Evolutionary conservation across 805 yeast genomes (phyloP).

Genomic region (Spathaspora sp.): DNA sequence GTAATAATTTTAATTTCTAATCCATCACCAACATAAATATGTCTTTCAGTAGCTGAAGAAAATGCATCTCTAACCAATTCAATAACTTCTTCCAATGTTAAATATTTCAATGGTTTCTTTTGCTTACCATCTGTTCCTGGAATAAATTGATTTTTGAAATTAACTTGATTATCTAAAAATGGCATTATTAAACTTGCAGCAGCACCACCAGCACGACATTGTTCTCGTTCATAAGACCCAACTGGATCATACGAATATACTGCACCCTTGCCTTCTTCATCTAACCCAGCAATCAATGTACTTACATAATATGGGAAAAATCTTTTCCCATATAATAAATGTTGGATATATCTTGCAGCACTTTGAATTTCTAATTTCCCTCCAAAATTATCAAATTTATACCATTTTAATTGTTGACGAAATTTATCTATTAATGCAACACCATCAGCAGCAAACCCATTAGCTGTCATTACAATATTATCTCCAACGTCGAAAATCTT

Average conservation of each 20-base stretch:
- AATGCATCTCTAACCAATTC: constrained; percentile 90
- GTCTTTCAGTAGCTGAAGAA: constrained; percentile 95
- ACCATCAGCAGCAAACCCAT: constrained; percentile 96
- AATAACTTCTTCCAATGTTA: constrained; percentile 80
- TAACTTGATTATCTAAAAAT: constrained; percentile 94
- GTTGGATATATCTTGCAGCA: constrained; percentile 90
- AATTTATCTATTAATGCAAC: constrained; percentile 77
- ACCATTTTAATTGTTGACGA: constrained; percentile 75
- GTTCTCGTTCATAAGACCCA: constrained; percentile 96
- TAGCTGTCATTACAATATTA: constrained; percentile 81
- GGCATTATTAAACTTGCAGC: constrained; percentile 97
- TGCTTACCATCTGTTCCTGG: constrained; percentile 71
- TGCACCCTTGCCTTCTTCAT: constrained; percentile 88
- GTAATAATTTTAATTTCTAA: constrained; percentile 87
- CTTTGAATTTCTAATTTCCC: constrained; percentile 64
- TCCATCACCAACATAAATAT: constrained; percentile 97
- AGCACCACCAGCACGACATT: constrained; percentile 97
- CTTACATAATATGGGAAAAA: constrained; percentile 96
- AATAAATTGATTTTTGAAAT: constrained; percentile 86
- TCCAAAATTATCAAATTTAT: constrained; percentile 78
- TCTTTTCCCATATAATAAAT: constrained; percentile 84
- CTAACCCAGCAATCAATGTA: constrained; percentile 92
- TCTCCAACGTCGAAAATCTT: constrained; percentile 89
- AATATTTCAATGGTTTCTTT: constrained; percentile 57
- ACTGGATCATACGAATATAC: constrained; percentile 97